Conservation (phyloP, 2,329 filamentous ascomycete species). For the Calonectria pauciramosa region DNA sequence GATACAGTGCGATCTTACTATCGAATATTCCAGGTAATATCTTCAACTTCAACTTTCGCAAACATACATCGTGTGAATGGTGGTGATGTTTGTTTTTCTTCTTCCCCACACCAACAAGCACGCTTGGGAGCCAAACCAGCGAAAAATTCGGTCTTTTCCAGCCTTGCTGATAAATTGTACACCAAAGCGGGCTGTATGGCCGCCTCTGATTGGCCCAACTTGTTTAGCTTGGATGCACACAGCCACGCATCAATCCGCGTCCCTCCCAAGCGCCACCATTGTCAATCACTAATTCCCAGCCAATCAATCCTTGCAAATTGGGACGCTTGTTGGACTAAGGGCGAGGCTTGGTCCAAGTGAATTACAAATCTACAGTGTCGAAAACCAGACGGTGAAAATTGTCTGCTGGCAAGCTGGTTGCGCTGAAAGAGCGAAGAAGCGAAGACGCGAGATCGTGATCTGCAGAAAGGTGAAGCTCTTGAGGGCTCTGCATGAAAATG, state of each 20-base stretch:
- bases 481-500: background rate
- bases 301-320: background rate
- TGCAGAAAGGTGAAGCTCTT: background rate
- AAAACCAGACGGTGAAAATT: background rate
- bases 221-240: background rate
- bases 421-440: background rate
- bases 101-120: background rate
- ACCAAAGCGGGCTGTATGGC: background rate
- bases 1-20: background rate
- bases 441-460: background rate
- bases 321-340: background rate
- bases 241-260: background rate
- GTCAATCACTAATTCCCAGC: background rate
- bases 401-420: background rate
- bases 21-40: background rate
- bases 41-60: too few relatives aligned
- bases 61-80: background rate
- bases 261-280: background rate
- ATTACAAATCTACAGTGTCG: background rate
- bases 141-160: background rate
- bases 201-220: background rate
- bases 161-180: background rate
- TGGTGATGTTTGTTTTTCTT: background rate
- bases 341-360: background rate
- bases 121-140: background rate